Evolutionary conservation across 441 rosid genomes (phyloP).

Genomic region (Raphanus hybrid): DNA sequence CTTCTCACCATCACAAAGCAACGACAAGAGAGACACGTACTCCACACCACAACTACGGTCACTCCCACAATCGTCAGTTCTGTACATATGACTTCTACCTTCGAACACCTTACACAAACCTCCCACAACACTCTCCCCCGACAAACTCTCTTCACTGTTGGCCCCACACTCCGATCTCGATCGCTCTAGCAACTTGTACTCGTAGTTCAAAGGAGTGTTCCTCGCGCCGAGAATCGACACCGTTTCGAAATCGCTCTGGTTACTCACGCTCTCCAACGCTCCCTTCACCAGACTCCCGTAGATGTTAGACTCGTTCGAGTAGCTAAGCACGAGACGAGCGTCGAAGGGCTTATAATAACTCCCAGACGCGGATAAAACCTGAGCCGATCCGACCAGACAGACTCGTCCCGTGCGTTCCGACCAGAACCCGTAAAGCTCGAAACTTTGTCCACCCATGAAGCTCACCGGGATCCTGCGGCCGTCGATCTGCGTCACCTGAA

Average conservation of each 20-base stretch:
- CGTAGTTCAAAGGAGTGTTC: conserved; percentile 53
- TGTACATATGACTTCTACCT: conserved; percentile 43
- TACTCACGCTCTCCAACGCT: conserved; percentile 55
- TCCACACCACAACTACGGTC: conserved; percentile 47
- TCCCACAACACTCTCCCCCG: conserved; percentile 32
- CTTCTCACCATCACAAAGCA: conserved; percentile 52
- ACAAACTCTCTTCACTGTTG: conserved; percentile 43
- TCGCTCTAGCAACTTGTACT: conserved; percentile 54
- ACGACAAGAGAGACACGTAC: conserved; percentile 48
- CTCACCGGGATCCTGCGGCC: conserved; percentile 46
- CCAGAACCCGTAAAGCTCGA: conserved; percentile 73
- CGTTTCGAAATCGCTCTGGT: conserved; percentile 53
- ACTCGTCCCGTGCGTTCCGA: conserved; percentile 67
- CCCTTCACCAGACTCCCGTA: conserved; percentile 68
- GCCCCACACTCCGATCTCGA: conserved; percentile 43
- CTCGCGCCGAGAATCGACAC: conserved; percentile 67
- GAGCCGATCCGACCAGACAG: conserved; percentile 88
- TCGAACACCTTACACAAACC: conserved; percentile 54
- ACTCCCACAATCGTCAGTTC: conserved; percentile 49
- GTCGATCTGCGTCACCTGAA: conserved; percentile 60
- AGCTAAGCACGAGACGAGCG: conserved; percentile 69
- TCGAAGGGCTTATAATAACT: conserved; percentile 32
- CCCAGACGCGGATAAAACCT: conserved; percentile 40
- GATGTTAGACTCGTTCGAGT: conserved; percentile 54
- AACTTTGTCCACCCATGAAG: conserved; percentile 38